phyloP scores from a whole-genome alignment of 1,284 basidiomycete species.

The Paramarasmius palmivorus region DNA sequence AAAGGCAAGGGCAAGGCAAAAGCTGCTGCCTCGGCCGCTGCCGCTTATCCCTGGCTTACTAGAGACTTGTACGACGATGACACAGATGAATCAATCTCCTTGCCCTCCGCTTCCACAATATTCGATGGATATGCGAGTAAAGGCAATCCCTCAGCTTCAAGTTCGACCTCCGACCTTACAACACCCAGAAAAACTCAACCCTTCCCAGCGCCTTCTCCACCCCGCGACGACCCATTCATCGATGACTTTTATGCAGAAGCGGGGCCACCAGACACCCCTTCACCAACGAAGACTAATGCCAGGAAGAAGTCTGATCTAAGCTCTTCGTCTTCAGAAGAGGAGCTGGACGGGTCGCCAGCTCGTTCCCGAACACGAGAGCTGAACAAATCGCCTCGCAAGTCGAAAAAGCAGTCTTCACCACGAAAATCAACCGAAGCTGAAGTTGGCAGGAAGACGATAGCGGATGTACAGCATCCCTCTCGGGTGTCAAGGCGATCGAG shows the following conservation, averaged over 20 bases:
- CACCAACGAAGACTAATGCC: constrained; percentile 2
- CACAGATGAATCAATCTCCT: background rate
- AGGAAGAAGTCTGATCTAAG: background rate
- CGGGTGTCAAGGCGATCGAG: constrained; percentile 4
- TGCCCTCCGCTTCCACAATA: background rate
- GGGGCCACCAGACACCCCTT: constrained; percentile 12
- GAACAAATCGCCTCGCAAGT: constrained; percentile 13
- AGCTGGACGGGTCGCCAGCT: background rate
- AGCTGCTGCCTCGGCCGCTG: constrained; percentile 1
- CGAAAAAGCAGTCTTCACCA: constrained; percentile 8
- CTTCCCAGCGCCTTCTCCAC: background rate
- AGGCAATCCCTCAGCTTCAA: background rate
- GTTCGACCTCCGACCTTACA: background rate
- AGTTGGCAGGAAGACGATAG: constrained; percentile 6
- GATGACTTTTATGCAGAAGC: constrained; percentile 1
- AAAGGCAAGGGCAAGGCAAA: constrained; percentile 10
- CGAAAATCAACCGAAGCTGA: background rate
- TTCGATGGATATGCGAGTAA: background rate
- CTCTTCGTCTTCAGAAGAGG: constrained; percentile 7
- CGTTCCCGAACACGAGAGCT: background rate
- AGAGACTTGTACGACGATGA: constrained; percentile 1
- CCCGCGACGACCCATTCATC: background rate
- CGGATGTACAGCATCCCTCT: constrained; percentile 14
- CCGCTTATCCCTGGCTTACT: background rate
- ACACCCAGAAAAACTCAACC: background rate